phyloP scores from a whole-genome alignment of 768 basidiomycete genomes.

The Boletales sp. region DNA sequence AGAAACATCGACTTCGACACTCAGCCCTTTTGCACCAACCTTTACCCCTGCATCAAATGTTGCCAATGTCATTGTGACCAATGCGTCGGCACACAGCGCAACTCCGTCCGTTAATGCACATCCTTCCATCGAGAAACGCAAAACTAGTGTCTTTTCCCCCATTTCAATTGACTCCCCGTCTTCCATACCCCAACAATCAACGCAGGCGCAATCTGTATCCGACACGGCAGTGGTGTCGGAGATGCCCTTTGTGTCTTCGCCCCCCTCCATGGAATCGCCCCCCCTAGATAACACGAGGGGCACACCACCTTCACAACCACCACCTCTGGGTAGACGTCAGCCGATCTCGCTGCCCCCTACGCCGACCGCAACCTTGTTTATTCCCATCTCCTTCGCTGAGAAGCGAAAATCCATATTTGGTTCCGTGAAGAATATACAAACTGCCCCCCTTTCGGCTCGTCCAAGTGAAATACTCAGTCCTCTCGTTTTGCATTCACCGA shows the following conservation, averaged over 20 bases:
- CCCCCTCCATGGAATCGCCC: constrained; percentile 9
- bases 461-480: constrained; percentile 31
- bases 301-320: constrained; percentile 21
- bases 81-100: background rate
- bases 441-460: constrained; percentile 14
- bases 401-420: constrained; percentile 19
- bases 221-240: background rate
- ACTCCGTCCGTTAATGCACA: background rate
- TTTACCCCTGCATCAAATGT: constrained; percentile 11
- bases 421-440: constrained; percentile 26
- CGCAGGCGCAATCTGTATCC: constrained; percentile 1
- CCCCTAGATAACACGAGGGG: constrained; percentile 2
- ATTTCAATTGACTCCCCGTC: background rate
- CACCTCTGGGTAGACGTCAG: constrained; percentile 24
- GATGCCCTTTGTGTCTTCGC: constrained; percentile 12
- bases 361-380: constrained; percentile 22
- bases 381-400: constrained; percentile 10
- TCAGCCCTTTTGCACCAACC: constrained; percentile 18
- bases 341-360: constrained; percentile 35
- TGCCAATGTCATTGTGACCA: background rate
- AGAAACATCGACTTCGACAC: constrained; percentile 7
- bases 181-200: background rate
- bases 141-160: background rate
- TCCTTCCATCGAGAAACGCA: background rate
- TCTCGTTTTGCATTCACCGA: constrained; percentile 26